Percentiles rank a stretch among this genome's conserved stretches.
These are phyloP conservation scores for Fusarium sp. DNA, from an alignment of 2,329 filamentous ascomycete genomes.

Conservation along the genomic window DNA sequence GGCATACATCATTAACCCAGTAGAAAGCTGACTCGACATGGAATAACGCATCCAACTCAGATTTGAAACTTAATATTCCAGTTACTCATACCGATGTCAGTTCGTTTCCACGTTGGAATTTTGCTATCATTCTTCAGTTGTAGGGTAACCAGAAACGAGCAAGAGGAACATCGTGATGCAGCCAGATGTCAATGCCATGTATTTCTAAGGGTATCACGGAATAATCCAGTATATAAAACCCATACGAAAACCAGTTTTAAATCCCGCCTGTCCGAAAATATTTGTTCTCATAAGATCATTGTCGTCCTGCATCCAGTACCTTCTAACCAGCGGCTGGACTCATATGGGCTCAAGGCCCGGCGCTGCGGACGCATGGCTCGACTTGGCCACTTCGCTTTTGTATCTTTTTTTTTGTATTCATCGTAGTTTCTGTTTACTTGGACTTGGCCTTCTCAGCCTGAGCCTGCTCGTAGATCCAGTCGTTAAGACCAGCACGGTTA, in stretches of 20 bases:
- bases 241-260: background rate
- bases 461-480: constrained; percentile 93
- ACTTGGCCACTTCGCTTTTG: constrained; percentile 7
- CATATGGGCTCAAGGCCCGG: constrained; percentile 16
- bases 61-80: no score
- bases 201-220: constrained; percentile 37
- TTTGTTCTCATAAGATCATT: constrained; percentile 17
- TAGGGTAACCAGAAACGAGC: background rate
- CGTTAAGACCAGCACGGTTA: constrained; percentile 90
- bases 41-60: no score
- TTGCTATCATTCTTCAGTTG: no score
- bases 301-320: background rate
- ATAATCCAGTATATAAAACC: constrained; percentile 16
- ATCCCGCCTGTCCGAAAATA: background rate
- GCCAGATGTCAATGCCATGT: constrained; percentile 25
- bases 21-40: no score
- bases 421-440: constrained; percentile 33
- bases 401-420: background rate
- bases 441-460: constrained; percentile 65
- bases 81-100: no score
- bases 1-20: no score
- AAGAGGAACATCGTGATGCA: background rate
- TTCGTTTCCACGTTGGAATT: background rate
- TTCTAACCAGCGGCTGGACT: background rate
- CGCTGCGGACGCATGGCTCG: constrained; percentile 15